Base-by-base conservation (phyloP, 345 rosid genomes). In the Erodium maritimum region DNA sequence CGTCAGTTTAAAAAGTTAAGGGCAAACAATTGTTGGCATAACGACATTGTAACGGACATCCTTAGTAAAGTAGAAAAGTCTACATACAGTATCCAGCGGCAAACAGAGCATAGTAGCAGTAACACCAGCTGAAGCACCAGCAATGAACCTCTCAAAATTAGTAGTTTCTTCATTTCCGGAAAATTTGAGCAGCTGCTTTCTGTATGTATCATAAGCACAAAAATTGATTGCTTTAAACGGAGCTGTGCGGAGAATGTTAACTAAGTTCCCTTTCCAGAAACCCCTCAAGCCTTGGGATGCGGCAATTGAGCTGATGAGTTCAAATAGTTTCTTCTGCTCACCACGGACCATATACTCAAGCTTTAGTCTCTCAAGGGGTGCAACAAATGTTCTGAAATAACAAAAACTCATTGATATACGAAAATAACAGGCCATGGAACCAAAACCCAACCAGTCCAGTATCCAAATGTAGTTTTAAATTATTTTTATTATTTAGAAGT, bases 171-270 rank as follows among this genome's bases (percentile, higher is more conserved):
- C 79, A 51, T 82, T 91, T 55, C 84, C 74, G 54, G 93, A 69
- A 55, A 75, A 21, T 67, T 75, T 86, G 65, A 84, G 60, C 69
- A 88, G 71, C 21, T 78, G 84, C 74, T 63, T 80, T 73, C 90
- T 79, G 46, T 91, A 91, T 0, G 84, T 80, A 73, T 91, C 98
- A 63, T 88, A 88, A 19, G 93, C 95, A 70, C 83, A 91, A 70
- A 91, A 91, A 66, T 88, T 91, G 80, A 91, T 79, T 46, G 96
- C 80, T 75, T 91, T 91, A 68, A 91, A 91, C 23, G 96, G 98
- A 68, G 98, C 95, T 2, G 96, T 86, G 56, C 98, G 81, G 18
- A 91, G 93, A 70, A 91, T 87, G 75, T 91, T 91, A 61, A 88
- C 73, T 56, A 86, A 76, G 65, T 91, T 91, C 42, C 98, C 96